Base-by-base conservation (phyloP, 129 eudicot genomes). In the Flaveria ramosissima region DNA sequence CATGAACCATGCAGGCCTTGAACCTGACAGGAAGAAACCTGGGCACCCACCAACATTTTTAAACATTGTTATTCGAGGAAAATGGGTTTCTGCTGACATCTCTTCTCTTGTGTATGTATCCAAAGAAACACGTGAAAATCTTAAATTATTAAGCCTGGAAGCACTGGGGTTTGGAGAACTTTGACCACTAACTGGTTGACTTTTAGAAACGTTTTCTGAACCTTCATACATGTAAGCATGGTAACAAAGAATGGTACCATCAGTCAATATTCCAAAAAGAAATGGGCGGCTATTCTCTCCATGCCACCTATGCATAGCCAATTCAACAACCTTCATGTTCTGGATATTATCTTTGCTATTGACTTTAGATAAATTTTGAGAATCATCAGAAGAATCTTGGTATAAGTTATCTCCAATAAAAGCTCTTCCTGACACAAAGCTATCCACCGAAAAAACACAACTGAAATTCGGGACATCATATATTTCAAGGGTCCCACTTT, bases 1-100 rank as follows among this genome's bases (percentile, higher is more conserved):
- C 99, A 95, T 91, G 77, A 91, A 89, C 99, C 99, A 95, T n/a
- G 91, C 85, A 52, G 99, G 99, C 70, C 97, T 76, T 63, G 93
- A 84, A 20, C 99, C 97, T 42, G 90, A 78, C 15, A 95, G 83
- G 47, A 95, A 95, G 48, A 89, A 77, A 65, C 99, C 99, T 36
- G 92, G 94, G 79, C 63, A 79, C 27, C 96, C 97, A 78, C 97
- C 94, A 78, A 95, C 87, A 76, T 91, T 95, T 71, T 88, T 95
- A 74, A 91, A 95, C 75, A 82, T 72, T 19, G 88, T 89, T 3
- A 95, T 84, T 43, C 99, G 84, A 14, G 89, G 90, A 56, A 74
- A 84, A 13, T 86, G 84, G 56, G 83, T 81, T 63, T 83, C 94
- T 60, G 89, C 56, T 13, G 88, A 74, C 52, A 79, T 78, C 76